A percentile compares a stretch with the other conserved stretches of the same genome.
phyloP scores from a whole-genome alignment of 2,329 filamentous ascomycete species.

The Stachybotrys elegans region DNA sequence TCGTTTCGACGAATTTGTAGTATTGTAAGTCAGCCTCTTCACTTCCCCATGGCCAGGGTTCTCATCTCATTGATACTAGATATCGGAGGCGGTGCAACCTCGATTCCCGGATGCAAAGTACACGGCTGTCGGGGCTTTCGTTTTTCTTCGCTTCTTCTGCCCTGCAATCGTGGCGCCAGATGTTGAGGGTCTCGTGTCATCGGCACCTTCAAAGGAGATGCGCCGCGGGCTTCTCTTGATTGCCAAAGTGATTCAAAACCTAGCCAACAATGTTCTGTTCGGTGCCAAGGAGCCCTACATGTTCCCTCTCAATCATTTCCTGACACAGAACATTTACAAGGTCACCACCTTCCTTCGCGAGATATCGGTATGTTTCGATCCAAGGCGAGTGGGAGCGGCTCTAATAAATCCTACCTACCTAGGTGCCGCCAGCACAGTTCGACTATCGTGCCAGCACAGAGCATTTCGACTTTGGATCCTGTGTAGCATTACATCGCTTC shows the following conservation, averaged over 20 bases:
- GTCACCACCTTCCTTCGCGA: conserved; percentile 63
- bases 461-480: conserved; percentile 66
- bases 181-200: conserved; percentile 58
- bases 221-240: conserved; percentile 63
- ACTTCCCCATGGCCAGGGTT: background rate
- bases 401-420: too few relatives aligned
- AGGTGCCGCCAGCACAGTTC: conserved; percentile 43
- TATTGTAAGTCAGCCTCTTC: conserved; percentile 41
- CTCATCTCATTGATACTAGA: conserved; percentile 28
- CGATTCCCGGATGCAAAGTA: conserved; percentile 67
- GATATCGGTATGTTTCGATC: conserved; percentile 61
- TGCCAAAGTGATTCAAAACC: conserved; percentile 66
- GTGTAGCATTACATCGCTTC: conserved; percentile 63
- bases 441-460: conserved; percentile 38
- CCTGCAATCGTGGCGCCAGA: conserved; percentile 68
- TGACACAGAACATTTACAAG: conserved; percentile 62
- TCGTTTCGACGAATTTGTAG: conserved; percentile 64
- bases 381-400: too few relatives aligned
- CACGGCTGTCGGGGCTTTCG: conserved; percentile 65
- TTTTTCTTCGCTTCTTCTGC: conserved; percentile 68
- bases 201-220: conserved; percentile 62
- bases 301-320: conserved; percentile 65
- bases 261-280: conserved; percentile 68
- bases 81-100: conserved; percentile 57
- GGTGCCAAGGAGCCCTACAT: conserved; percentile 69